Conservation (phyloP, 208 protist species). For the Phytomonas francai region DNA sequence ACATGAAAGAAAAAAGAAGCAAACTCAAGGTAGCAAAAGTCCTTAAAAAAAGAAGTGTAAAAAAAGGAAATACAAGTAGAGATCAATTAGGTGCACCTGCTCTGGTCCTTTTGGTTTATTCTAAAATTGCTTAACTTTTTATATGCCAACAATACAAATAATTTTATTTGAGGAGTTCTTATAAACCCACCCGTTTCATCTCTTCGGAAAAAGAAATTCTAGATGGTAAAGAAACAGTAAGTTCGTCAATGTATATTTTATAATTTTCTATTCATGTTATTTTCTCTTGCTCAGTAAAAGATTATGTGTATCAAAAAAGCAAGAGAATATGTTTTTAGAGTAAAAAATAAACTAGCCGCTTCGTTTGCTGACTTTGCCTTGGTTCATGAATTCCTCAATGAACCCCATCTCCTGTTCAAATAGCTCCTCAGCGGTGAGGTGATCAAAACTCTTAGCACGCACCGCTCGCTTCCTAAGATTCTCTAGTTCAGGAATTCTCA, state of each 20-base stretch:
- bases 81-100: not conserved
- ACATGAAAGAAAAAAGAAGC: not conserved
- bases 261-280: not conserved
- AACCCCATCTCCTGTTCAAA: conserved; percentile 36
- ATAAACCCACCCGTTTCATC: not conserved
- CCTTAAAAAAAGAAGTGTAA: not conserved
- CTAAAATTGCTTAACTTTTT: not conserved
- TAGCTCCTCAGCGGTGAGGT: conserved; percentile 27
- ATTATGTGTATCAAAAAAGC: not conserved
- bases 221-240: not conserved
- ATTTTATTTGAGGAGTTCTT: not conserved
- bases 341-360: not conserved
- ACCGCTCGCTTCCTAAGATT: not conserved
- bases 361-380: not conserved
- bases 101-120: not conserved
- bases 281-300: not conserved
- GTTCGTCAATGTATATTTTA: not conserved
- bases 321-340: not conserved
- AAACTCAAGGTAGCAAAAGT: not conserved
- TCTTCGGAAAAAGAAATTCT: not conserved
- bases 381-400: conserved; percentile 29
- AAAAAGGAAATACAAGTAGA: not conserved
- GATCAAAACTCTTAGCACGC: not conserved
- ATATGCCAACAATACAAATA: not conserved
- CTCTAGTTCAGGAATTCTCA: not conserved